A percentile compares a stretch with the other conserved stretches of the same genome.
Evolutionary conservation across 495 filamentous ascomycete genomes (phyloP).

Genomic region (Daldinia loculata): DNA sequence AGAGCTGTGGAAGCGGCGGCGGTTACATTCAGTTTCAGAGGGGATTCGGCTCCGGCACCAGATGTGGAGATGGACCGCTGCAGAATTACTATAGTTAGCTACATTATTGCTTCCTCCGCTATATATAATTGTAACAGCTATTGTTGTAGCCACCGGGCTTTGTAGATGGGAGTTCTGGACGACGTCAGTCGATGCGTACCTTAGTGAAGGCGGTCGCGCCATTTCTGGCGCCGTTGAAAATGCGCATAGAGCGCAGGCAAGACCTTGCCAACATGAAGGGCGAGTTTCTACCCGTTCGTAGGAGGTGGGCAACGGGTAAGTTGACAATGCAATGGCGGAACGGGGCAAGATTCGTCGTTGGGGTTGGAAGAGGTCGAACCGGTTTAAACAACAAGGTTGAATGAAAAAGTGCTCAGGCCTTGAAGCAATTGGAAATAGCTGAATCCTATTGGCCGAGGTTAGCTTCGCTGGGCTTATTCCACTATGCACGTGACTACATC

Average conservation of each 20-base stretch:
- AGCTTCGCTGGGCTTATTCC: slow-evolving; percentile 1
- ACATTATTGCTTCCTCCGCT: slow-evolving; percentile 29
- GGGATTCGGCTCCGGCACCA: slow-evolving; percentile 65
- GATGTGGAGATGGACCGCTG: slow-evolving; percentile 71
- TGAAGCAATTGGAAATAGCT: slow-evolving; percentile 49
- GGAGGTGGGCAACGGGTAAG: slow-evolving; percentile 47
- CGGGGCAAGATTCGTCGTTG: slow-evolving; percentile 36
- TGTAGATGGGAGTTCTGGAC: slow-evolving; percentile 12
- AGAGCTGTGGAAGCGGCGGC: slow-evolving; percentile 82
- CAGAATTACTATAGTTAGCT: slow-evolving; percentile 43
- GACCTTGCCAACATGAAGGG: slow-evolving; percentile 87
- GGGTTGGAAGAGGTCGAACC: slow-evolving; percentile 46
- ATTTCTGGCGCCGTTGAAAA: slow-evolving; percentile 74
- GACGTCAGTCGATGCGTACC: slow-evolving; percentile 56
- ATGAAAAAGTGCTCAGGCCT: slow-evolving; percentile 50
- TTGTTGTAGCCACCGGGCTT: slow-evolving; percentile 10
- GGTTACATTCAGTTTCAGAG: slow-evolving; percentile 77
- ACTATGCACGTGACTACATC: slow-evolving; percentile 23
- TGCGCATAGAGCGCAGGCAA: slow-evolving; percentile 80
- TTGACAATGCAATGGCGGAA: slow-evolving; percentile 38
- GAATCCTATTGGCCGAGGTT: slow-evolving; percentile 43
- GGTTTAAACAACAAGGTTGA: slow-evolving; percentile 31
- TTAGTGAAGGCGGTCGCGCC: slow-evolving; percentile 65
- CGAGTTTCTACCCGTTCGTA: slow-evolving; percentile 58
- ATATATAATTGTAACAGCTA: slow-evolving; percentile 26